phyloP scores from a whole-genome alignment of 1,284 basidiomycete genomes.

The Phellinidium pouzarii region DNA sequence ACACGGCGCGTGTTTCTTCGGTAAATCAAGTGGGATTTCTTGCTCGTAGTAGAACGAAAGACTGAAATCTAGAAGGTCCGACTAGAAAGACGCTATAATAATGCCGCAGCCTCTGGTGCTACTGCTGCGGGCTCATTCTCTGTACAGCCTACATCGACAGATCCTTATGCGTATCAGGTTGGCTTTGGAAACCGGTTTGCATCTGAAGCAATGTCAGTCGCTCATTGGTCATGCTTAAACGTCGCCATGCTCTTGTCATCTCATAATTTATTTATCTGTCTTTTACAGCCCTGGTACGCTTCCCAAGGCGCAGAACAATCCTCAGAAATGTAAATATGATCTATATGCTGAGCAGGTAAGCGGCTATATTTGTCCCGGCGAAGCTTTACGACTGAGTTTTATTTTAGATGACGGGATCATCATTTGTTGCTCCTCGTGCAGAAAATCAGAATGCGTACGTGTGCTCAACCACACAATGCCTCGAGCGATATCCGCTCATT shows the following conservation, averaged over 20 bases:
- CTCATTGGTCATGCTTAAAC: neutral
- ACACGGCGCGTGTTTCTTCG: neutral
- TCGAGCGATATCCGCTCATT: neutral
- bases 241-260: neutral
- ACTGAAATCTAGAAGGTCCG: neutral
- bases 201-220: constrained; percentile 22
- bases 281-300: constrained; percentile 28
- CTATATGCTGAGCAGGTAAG: constrained; percentile 33
- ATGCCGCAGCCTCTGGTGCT: constrained; percentile 21
- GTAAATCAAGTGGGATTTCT: neutral
- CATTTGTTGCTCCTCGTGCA: constrained; percentile 33
- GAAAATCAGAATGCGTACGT: constrained; percentile 39
- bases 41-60: neutral
- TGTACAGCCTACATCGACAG: constrained; percentile 33
- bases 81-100: constrained; percentile 13
- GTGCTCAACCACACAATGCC: constrained; percentile 17
- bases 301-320: constrained; percentile 32
- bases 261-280: constrained; percentile 10
- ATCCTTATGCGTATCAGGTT: constrained; percentile 24
- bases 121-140: constrained; percentile 37
- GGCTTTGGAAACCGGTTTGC: constrained; percentile 29
- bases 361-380: neutral
- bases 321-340: constrained; percentile 32
- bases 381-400: constrained; percentile 4
- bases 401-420: constrained; percentile 31